phyloP scores from a whole-genome alignment of 2,329 filamentous ascomycete genomes.

The Penicillium sp. region DNA sequence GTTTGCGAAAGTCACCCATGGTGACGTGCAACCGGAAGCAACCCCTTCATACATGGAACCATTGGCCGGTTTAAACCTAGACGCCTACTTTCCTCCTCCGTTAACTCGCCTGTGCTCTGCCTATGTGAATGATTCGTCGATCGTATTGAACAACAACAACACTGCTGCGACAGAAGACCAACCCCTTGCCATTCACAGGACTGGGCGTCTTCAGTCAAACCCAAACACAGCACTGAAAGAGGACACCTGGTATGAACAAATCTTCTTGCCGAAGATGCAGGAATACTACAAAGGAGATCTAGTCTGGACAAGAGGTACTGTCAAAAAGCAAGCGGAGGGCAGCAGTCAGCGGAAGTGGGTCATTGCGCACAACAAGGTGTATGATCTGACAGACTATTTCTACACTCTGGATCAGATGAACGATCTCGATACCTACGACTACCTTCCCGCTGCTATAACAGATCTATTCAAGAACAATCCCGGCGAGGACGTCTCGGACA shows the following conservation, averaged over 20 bases:
- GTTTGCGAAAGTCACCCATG: conserved; percentile 86
- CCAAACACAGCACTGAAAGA: conserved; percentile 63
- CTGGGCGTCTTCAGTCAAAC: conserved; percentile 66
- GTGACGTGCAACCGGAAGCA: conserved; percentile 69
- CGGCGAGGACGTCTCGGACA: conserved; percentile 75
- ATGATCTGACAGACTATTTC: conserved; percentile 92
- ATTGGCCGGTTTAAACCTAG: conserved; percentile 78
- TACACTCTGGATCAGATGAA: conserved; percentile 69
- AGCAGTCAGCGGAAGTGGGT: conserved; percentile 76
- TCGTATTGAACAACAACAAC: conserved; percentile 57
- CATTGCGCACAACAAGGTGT: conserved; percentile 75
- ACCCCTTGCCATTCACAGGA: conserved; percentile 68
- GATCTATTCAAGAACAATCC: conserved; percentile 74
- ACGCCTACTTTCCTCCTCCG: conserved; percentile 84
- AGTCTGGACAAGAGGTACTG: conserved; percentile 67
- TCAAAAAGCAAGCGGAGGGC: conserved; percentile 70
- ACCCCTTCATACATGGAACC: conserved; percentile 70
- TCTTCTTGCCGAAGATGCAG: conserved; percentile 78
- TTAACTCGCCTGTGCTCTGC: conserved; percentile 75
- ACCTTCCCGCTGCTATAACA: conserved; percentile 71
- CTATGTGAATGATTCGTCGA: conserved; percentile 65
- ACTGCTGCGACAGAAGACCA: conserved; percentile 67
- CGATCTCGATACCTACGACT: conserved; percentile 64
- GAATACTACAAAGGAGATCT: conserved; percentile 87
- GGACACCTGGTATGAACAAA: conserved; percentile 75